phyloP scores from a whole-genome alignment of 2,329 filamentous ascomycete species.

The Teratosphaeria viscida region DNA sequence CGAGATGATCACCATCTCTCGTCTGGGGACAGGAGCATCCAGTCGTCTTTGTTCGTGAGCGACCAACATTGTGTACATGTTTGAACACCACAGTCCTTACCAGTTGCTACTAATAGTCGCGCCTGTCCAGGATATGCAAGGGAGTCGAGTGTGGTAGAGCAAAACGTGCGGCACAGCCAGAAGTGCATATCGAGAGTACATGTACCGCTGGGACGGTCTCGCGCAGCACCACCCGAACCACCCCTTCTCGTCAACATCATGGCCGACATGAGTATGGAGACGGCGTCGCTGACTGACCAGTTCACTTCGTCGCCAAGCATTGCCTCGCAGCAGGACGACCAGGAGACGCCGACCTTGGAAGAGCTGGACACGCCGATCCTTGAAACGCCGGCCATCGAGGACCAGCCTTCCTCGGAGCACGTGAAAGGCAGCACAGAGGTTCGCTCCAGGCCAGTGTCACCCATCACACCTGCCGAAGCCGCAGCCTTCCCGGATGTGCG shows the following conservation, averaged over 20 bases:
- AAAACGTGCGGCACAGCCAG: not conserved
- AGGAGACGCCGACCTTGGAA: not conserved
- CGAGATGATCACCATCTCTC: not conserved
- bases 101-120: not conserved
- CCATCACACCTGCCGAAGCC: conserved; percentile 3
- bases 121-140: not conserved
- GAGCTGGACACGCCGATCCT: not conserved
- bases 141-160: not conserved
- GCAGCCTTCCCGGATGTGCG: not conserved
- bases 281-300: not conserved
- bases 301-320: not conserved
- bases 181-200: not conserved
- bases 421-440: not conserved
- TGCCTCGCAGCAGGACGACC: not conserved
- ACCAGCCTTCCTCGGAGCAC: not conserved
- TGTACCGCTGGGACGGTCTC: not conserved
- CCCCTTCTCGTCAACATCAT: not conserved
- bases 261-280: not conserved
- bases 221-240: not conserved
- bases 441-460: conserved; percentile 1
- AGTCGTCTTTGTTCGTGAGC: not conserved
- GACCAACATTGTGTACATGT: not conserved
- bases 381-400: not conserved
- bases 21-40: not conserved
- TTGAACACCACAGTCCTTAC: not conserved